phyloP scores from a whole-genome alignment of 306 rosid species.

The Aeschynomene evenia region DNA sequence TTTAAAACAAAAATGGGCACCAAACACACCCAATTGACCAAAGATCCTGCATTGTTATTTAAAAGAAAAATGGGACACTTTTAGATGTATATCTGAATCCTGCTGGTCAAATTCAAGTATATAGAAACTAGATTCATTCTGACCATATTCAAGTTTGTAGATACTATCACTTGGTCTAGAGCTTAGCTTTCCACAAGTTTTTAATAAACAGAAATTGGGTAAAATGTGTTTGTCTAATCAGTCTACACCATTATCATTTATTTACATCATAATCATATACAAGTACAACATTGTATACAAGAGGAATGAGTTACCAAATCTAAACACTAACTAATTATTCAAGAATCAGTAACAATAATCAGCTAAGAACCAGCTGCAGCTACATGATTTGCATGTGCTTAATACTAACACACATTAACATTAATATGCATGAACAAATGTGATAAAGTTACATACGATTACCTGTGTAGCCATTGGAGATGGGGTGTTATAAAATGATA shows the following conservation, averaged over 20 bases:
- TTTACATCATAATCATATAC: too few species aligned
- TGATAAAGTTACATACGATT: conserved; percentile 24
- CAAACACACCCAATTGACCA: conserved; percentile 19
- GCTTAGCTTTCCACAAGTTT: conserved; percentile 6
- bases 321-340: too few species aligned
- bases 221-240: too few species aligned
- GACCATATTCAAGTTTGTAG: conserved; percentile 12
- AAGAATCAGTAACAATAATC: neutral
- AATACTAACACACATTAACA: neutral
- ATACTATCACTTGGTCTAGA: neutral
- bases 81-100: neutral
- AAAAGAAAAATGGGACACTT: neutral
- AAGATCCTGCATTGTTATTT: neutral
- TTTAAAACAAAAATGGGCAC: neutral
- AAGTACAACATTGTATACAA: too few species aligned
- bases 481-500: conserved; percentile 79
- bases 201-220: neutral
- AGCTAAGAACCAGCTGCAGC: neutral
- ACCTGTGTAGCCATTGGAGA: conserved; percentile 89
- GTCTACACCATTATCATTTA: too few species aligned
- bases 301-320: too few species aligned
- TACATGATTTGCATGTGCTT: neutral
- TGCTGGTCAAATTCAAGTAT: neutral
- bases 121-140: neutral
- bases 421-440: neutral